A percentile compares a stretch with the other conserved stretches of the same genome.
Evolutionary conservation across 805 yeast genomes (phyloP).

Genomic region (Lipomyces chichibuensis): DNA sequence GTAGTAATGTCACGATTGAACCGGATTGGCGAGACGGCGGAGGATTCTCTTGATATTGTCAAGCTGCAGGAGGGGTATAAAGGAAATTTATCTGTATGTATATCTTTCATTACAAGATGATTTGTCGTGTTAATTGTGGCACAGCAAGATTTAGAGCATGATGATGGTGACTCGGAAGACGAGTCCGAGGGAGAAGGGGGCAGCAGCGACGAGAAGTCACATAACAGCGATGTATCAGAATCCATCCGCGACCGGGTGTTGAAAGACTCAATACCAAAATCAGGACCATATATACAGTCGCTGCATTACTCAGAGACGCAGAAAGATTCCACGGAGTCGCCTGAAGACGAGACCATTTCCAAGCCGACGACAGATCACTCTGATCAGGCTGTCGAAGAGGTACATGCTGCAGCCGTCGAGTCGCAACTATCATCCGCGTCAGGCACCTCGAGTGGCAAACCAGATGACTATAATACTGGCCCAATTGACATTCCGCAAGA

Average conservation of each 20-base stretch:
- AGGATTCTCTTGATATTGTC: background rate
- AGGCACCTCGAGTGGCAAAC: background rate
- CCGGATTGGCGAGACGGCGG: background rate
- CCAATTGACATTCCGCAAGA: background rate
- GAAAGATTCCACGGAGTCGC: background rate
- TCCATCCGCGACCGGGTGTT: background rate
- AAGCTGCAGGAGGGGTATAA: background rate
- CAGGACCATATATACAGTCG: background rate
- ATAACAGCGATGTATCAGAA: background rate
- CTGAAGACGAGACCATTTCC: background rate
- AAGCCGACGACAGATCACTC: background rate
- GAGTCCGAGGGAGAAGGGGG: background rate
- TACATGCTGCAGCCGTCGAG: background rate
- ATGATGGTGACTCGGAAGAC: background rate
- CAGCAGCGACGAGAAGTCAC: background rate
- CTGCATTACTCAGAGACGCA: constrained; percentile 1
- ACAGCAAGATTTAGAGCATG: background rate
- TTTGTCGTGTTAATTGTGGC: background rate
- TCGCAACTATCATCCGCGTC: background rate
- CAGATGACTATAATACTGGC: background rate
- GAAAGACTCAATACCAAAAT: background rate
- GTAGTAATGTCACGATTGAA: background rate
- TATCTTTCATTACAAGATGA: background rate
- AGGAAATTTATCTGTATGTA: background rate
- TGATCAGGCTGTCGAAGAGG: background rate